phyloP scores from a whole-genome alignment of 139 green algal genomes.

The Ostreobium quekettii region DNA sequence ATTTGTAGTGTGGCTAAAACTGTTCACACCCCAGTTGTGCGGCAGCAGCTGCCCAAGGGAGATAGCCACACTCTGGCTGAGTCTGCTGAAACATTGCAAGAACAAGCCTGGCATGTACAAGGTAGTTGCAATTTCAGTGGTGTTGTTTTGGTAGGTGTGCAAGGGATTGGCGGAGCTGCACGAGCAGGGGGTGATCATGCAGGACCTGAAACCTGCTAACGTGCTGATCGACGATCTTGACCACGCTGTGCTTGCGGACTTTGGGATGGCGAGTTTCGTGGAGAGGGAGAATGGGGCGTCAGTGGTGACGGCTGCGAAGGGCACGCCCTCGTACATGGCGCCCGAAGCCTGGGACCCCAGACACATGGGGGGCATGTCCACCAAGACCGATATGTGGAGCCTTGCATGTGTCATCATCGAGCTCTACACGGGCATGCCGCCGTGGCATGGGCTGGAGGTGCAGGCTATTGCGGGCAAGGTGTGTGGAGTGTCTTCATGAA shows the following conservation, averaged over 20 bases:
- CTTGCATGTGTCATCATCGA: constrained; percentile 21
- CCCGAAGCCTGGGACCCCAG: constrained; percentile 25
- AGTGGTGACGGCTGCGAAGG: constrained; percentile 10
- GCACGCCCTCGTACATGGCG: constrained; percentile 19
- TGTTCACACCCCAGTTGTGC: too few species aligned
- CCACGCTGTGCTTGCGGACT: constrained; percentile 22
- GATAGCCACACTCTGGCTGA: too few species aligned
- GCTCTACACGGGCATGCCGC: constrained; percentile 10
- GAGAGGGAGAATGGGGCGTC: neutral
- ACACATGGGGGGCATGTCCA: constrained; percentile 19
- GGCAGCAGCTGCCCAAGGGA: too few species aligned
- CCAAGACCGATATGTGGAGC: constrained; percentile 21
- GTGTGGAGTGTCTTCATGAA: too few species aligned
- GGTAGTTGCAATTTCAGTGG: too few species aligned
- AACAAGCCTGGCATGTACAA: too few species aligned
- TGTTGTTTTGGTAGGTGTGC: too few species aligned
- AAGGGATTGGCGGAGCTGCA: constrained; percentile 19
- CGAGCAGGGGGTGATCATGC: constrained; percentile 22
- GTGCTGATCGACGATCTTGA: constrained; percentile 22
- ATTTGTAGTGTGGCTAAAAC: too few species aligned
- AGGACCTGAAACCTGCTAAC: constrained; percentile 25
- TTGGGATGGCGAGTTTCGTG: constrained; percentile 21
- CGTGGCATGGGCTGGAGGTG: constrained; percentile 14
- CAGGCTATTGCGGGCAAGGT: constrained; percentile 8
- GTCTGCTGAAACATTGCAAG: too few species aligned